A percentile compares a stretch with the other conserved stretches of the same genome.
Conservation (phyloP, 495 filamentous ascomycete genomes). For the Glutinoglossum americanum region DNA sequence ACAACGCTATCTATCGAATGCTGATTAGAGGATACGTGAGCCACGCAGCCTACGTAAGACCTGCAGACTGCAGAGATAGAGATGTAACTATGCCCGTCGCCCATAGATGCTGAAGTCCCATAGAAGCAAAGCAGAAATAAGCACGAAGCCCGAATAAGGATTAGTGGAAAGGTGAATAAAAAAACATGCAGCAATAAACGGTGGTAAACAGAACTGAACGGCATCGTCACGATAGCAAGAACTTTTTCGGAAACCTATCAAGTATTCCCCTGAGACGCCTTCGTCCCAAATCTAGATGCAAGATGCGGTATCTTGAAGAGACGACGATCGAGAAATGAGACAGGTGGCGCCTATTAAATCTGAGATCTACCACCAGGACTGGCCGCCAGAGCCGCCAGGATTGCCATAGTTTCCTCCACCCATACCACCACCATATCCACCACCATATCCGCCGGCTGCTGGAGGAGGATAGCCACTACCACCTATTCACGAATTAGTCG, state of each 20-base stretch:
- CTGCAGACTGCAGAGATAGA: constrained; percentile 20
- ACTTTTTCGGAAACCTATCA: background rate
- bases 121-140: constrained; percentile 19
- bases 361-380: constrained; percentile 80
- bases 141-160: constrained; percentile 18
- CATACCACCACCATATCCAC: constrained; percentile 16
- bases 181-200: constrained; percentile 15
- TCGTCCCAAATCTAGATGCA: constrained; percentile 11
- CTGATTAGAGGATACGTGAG: constrained; percentile 31
- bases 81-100: constrained; percentile 1
- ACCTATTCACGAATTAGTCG: background rate
- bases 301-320: constrained; percentile 1
- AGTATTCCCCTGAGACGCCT: constrained; percentile 12
- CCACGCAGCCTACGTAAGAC: constrained; percentile 22
- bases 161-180: constrained; percentile 11
- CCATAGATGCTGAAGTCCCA: constrained; percentile 10
- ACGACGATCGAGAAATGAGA: constrained; percentile 2
- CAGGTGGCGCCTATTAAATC: background rate
- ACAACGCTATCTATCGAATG: constrained; percentile 68
- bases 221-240: constrained; percentile 25
- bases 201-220: constrained; percentile 19
- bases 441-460: constrained; percentile 16
- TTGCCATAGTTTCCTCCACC: constrained; percentile 51
- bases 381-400: constrained; percentile 59
- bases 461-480: background rate